These are phyloP conservation scores for Paecilomyces dactylethromorphus DNA, from an alignment of 2,329 filamentous ascomycete species.

Conservation along the genomic window DNA sequence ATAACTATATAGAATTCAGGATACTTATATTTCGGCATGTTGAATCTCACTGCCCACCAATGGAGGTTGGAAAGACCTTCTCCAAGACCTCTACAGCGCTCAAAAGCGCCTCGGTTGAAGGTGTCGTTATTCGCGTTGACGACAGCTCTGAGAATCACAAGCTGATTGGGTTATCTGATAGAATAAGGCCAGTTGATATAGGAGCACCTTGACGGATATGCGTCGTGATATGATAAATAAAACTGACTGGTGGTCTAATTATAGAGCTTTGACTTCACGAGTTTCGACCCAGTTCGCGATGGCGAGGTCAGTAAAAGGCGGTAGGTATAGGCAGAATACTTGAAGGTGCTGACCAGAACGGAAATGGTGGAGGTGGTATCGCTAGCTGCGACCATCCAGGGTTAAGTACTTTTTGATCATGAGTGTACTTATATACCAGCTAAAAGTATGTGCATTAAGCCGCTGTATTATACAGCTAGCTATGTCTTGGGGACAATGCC, in stretches of 20 bases:
- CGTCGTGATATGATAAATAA: background rate
- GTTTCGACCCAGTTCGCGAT: background rate
- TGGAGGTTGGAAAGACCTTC: background rate
- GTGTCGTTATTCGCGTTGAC: background rate
- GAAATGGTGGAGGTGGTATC: background rate
- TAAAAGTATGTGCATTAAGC: too few species aligned
- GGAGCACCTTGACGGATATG: background rate
- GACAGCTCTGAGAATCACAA: background rate
- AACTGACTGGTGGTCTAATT: background rate
- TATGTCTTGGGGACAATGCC: too few species aligned
- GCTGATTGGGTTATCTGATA: background rate
- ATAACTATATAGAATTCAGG: slow-evolving; percentile 6
- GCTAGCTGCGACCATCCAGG: too few species aligned
- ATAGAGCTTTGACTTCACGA: background rate
- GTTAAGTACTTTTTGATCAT: too few species aligned
- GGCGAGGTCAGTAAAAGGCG: slow-evolving; percentile 1
- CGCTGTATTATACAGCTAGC: too few species aligned
- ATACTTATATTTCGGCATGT: slow-evolving; percentile 81
- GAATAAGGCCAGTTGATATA: background rate
- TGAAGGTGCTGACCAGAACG: background rate
- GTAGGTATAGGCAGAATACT: slow-evolving; percentile 5
- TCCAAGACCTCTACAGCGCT: background rate
- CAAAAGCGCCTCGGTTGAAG: background rate
- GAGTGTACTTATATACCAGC: too few species aligned
- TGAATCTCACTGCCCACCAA: slow-evolving; percentile 25